A percentile compares a stretch with the other conserved stretches of the same genome.
Evolutionary conservation across 192 early-diverging fungal genomes (phyloP).

Genomic region (Nowakowskiella sp.): DNA sequence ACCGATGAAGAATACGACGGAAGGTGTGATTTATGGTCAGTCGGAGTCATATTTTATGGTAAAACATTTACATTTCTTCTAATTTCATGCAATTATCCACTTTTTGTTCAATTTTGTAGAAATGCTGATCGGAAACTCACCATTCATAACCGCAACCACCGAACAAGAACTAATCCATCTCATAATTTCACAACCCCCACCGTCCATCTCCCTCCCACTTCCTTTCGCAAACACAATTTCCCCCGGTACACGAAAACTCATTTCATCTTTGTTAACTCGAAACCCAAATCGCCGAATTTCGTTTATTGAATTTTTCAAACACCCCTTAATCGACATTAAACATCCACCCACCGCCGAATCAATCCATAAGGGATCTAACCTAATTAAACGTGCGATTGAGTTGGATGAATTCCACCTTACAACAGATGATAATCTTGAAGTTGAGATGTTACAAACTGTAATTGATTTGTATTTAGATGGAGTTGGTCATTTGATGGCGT

Average conservation of each 20-base stretch:
- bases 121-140: conserved; percentile 21
- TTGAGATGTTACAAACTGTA: neutral
- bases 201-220: conserved; percentile 12
- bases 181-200: conserved; percentile 8
- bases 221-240: conserved; percentile 1
- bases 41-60: conserved; percentile 25
- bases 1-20: conserved; percentile 12
- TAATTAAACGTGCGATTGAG: conserved; percentile 1
- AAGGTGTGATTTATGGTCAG: conserved; percentile 22
- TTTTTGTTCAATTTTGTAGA: too few relatives aligned
- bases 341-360: conserved; percentile 13
- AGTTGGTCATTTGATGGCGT: conserved; percentile 13
- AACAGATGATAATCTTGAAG: neutral
- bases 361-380: conserved; percentile 6
- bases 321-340: conserved; percentile 16
- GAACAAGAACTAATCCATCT: conserved; percentile 5
- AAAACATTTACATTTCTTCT: too few relatives aligned
- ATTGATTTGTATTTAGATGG: conserved; percentile 17
- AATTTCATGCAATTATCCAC: too few relatives aligned
- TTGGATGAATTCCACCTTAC: neutral
- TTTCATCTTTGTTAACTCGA: conserved; percentile 19
- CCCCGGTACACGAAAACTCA: neutral
- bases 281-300: conserved; percentile 4
- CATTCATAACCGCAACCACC: conserved; percentile 7
- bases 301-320: conserved; percentile 4